phyloP scores from a whole-genome alignment of 257 asterid genomes.

The Solanum acaule region DNA sequence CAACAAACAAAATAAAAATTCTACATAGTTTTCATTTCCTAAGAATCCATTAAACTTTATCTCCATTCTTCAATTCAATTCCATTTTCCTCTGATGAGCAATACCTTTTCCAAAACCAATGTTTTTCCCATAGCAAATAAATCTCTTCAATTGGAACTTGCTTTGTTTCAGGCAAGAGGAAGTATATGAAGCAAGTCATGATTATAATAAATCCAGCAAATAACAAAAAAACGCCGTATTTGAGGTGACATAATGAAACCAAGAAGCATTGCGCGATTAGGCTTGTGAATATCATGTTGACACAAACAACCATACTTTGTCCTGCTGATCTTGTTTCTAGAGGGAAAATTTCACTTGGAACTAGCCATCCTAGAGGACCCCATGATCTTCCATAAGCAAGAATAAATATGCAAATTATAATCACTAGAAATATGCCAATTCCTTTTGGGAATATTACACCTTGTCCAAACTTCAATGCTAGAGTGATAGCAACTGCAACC shows the following conservation, averaged over 20 bases:
- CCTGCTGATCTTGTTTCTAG: conserved; percentile 80
- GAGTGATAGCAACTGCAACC: conserved; percentile 59
- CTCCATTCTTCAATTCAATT: background rate
- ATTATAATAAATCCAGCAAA: conserved; percentile 43
- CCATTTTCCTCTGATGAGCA: conserved; percentile 15
- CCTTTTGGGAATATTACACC: conserved; percentile 47
- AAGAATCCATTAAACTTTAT: background rate
- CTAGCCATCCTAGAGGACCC: conserved; percentile 88
- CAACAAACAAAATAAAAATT: background rate
- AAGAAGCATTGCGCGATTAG: conserved; percentile 71
- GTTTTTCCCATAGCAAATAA: conserved; percentile 51
- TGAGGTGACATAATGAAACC: conserved; percentile 52
- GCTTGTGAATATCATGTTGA: conserved; percentile 74
- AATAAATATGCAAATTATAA: conserved; percentile 53
- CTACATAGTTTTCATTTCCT: background rate
- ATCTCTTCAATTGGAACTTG: conserved; percentile 90
- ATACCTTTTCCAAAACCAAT: conserved; percentile 77
- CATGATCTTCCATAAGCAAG: conserved; percentile 69
- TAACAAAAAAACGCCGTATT: conserved; percentile 61
- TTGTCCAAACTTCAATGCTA: conserved; percentile 59
- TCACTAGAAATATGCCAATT: conserved; percentile 35
- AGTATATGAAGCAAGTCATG: conserved; percentile 59
- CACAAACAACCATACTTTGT: conserved; percentile 73
- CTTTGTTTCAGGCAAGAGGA: conserved; percentile 80
- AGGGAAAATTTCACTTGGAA: conserved; percentile 76